Evolutionary conservation across 176 grass and related monocot species (phyloP).

Genomic region (Raddia distichophylla): DNA sequence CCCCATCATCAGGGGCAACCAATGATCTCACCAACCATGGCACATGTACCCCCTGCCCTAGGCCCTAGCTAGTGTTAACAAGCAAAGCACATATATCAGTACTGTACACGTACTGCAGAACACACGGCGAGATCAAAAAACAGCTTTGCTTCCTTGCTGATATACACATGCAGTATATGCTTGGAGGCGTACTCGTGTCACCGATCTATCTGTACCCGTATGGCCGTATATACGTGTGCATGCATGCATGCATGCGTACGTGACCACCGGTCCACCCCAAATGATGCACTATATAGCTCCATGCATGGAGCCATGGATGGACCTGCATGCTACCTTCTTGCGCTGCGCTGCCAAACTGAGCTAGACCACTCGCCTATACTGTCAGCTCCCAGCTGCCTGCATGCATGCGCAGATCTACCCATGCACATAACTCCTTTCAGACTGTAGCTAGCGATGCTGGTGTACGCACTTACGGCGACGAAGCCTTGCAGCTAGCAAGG

Average conservation of each 20-base stretch:
- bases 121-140: neutral
- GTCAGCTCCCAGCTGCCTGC: neutral
- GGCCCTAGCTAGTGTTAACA: neutral
- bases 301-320: slow-evolving; percentile 10
- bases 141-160: neutral
- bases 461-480: neutral
- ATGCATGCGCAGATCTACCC: slow-evolving; percentile 22
- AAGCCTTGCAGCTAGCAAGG: neutral
- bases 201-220: neutral
- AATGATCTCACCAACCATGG: neutral
- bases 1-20: neutral
- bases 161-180: neutral
- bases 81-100: neutral
- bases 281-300: neutral
- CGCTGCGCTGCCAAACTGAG: slow-evolving; percentile 20
- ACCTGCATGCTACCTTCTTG: neutral
- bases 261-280: slow-evolving; percentile 17
- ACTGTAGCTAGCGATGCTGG: slow-evolving; percentile 11
- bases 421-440: neutral
- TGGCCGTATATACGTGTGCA: too few species aligned
- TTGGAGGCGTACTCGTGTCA: neutral
- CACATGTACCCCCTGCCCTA: too few species aligned
- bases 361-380: slow-evolving; percentile 14
- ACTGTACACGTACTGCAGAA: neutral
- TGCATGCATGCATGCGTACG: neutral